Evolutionary conservation across 176 grass and related monocot genomes (phyloP).

Genomic region (Metroxylon sagu): DNA sequence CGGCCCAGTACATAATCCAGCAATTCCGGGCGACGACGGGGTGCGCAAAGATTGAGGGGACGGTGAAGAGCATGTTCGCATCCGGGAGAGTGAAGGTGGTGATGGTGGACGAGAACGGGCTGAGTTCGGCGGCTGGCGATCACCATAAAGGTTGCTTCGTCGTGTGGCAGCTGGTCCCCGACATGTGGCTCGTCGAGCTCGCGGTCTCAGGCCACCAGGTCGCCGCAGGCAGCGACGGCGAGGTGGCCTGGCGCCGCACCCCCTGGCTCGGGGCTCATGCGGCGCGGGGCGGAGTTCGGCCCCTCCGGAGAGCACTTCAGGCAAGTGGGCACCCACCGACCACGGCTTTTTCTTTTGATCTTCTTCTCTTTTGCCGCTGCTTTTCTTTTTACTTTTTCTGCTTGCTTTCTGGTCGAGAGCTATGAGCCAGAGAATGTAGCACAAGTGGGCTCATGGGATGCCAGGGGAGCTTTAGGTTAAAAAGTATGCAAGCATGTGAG

Average conservation of each 20-base stretch:
- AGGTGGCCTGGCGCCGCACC: conserved; percentile 85
- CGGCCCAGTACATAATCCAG: conserved; percentile 91
- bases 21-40: conserved; percentile 86
- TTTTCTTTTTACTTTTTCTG: too few relatives aligned
- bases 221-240: conserved; percentile 81
- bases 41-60: conserved; percentile 55
- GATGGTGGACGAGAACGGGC: conserved; percentile 42
- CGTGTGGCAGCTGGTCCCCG: conserved; percentile 78
- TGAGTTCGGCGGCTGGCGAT: conserved; percentile 5
- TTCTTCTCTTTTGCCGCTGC: background rate
- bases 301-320: conserved; percentile 86
- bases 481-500: too few relatives aligned
- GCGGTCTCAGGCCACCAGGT: conserved; percentile 68
- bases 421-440: too few relatives aligned
- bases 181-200: conserved; percentile 93
- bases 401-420: too few relatives aligned
- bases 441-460: too few relatives aligned
- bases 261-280: conserved; percentile 92
- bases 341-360: conserved; percentile 22
- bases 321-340: conserved; percentile 27
- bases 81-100: conserved; percentile 51
- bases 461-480: too few relatives aligned
- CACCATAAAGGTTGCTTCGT: conserved; percentile 77
- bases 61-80: conserved; percentile 86
- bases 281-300: conserved; percentile 64